Evolutionary conservation across 345 rosid genomes (phyloP), one percentile per base, ranked within the genome.

Genomic region (Brassica cretica): DNA sequence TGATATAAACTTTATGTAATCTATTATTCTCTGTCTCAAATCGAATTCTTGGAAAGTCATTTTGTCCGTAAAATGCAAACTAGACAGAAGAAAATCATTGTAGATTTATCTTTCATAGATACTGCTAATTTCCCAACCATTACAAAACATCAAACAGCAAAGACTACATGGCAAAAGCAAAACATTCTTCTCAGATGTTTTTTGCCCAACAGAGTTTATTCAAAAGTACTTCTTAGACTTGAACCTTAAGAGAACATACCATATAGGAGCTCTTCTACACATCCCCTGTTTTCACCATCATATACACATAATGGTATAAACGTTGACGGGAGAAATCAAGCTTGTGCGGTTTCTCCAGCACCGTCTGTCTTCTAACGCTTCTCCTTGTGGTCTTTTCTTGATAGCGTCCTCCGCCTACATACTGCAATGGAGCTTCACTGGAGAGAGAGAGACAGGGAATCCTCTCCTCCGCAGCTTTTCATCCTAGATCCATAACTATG

Each of bases 351-450:
- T 86, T 80, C 66, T 82, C 91, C 0, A 68, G 15, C 63, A 39
- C 29, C 80, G 64, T 68, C 85, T 49, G 74, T 10, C 66, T 86
- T 88, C 33, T 78, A 73, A 30, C 78, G 94, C 74, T 93, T 95
- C 32, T 88, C 86, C 75, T 95, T 86, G 41, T 87, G 89, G 76
- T 95, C 94, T 82, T 91, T 90, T 98, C 91, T 95, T 95, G 78
- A 95, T 93, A 29, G 98, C 99, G 77, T 95, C 99, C 87, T 95
- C 99, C 0, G 99, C 99, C 67, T 93, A 94, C 98, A 95, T 93
- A 87, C 98, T 95, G 94, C 99, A 91, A 73, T 95, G 99, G 66
- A 95, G 89, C 90, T 95, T 95, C 53, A 95, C 97, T 5, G 99
- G 99, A 67, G 99, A 98, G 21, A 95, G 97, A 59, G 97, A 86